phyloP scores from a whole-genome alignment of 139 green algal genomes.

The Tetradesmus obliquus region DNA sequence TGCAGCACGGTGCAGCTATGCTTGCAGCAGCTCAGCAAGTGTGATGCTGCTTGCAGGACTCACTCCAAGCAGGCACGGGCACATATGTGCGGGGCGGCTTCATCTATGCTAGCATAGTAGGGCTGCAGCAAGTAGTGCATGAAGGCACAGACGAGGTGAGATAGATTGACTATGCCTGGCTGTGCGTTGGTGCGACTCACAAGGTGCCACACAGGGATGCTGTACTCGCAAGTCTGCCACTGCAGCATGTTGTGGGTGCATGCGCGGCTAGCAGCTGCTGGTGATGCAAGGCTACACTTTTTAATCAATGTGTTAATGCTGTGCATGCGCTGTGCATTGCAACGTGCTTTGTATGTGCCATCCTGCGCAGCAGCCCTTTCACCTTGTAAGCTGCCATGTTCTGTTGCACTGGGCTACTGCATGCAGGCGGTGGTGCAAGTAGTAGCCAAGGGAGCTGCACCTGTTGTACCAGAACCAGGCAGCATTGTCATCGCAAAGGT shows the following conservation, averaged over 20 bases:
- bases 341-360: too few relatives aligned
- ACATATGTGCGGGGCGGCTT: slow-evolving; percentile 60
- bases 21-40: not conserved
- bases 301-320: too few relatives aligned
- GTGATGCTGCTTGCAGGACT: slow-evolving; percentile 44
- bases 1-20: not conserved
- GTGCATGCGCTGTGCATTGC: too few relatives aligned
- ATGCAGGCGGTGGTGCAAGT: slow-evolving; percentile 21
- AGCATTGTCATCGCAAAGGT: slow-evolving; percentile 30
- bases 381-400: too few relatives aligned
- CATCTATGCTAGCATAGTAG: slow-evolving; percentile 68
- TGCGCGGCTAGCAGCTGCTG: too few relatives aligned
- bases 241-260: too few relatives aligned
- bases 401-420: not conserved
- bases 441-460: not conserved
- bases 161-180: not conserved
- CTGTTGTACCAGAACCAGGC: slow-evolving; percentile 43
- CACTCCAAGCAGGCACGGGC: slow-evolving; percentile 58
- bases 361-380: too few relatives aligned
- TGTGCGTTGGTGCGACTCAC: not conserved
- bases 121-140: slow-evolving; percentile 32
- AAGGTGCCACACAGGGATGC: not conserved
- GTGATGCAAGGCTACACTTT: too few relatives aligned
- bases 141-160: not conserved
- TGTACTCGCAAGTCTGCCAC: too few relatives aligned